These are phyloP conservation scores for Gracilaria domingensis DNA, from an alignment of 23 red algal genomes.

Conservation along the genomic window DNA sequence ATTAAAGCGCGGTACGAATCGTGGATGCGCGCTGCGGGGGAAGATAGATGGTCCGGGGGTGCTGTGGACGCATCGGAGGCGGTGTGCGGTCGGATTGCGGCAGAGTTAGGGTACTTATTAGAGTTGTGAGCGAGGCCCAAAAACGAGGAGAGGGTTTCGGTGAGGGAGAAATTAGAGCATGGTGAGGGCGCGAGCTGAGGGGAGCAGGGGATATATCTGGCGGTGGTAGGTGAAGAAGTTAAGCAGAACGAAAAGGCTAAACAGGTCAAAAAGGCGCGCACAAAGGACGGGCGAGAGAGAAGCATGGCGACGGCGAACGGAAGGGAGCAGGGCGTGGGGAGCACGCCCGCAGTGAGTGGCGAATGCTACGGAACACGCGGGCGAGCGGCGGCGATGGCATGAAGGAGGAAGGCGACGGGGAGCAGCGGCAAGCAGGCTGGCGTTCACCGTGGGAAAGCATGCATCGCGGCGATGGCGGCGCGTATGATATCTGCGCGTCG, in stretches of 20 bases:
- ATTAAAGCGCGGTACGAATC: not conserved
- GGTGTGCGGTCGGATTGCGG: not conserved
- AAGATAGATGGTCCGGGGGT: not conserved
- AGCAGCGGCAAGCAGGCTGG: not conserved
- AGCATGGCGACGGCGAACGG: not conserved
- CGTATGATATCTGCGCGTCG: conserved; percentile 3
- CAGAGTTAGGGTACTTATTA: not conserved
- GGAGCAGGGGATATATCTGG: not conserved
- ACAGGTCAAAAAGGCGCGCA: not conserved
- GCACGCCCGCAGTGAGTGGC: not conserved
- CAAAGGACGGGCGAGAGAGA: not conserved
- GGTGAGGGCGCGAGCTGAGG: not conserved
- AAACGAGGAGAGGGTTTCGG: not conserved
- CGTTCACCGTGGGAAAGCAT: conserved; percentile 7
- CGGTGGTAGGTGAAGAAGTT: conserved; percentile 2
- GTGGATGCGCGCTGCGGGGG: not conserved
- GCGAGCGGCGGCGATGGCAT: not conserved
- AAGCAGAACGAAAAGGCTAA: conserved; percentile 3
- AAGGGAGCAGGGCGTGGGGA: not conserved
- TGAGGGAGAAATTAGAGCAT: conserved; percentile 18
- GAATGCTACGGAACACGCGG: not conserved
- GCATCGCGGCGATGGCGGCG: not conserved
- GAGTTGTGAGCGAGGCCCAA: not conserved
- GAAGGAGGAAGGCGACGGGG: not conserved
- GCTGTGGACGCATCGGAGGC: not conserved